These are phyloP conservation scores for Leavenworthia alabamica DNA, from an alignment of 345 rosid species.

Conservation along the genomic window DNA sequence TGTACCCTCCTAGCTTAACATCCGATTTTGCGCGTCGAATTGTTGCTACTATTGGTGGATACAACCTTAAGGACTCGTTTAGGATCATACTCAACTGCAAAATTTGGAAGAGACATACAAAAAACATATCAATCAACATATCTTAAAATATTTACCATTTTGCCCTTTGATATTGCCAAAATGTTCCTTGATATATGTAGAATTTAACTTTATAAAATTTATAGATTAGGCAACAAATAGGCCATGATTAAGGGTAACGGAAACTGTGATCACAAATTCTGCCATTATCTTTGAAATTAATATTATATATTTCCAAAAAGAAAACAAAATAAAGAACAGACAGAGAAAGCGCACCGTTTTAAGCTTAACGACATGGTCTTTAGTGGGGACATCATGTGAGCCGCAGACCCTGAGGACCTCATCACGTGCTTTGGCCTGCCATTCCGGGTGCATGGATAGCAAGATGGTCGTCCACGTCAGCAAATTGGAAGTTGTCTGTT, in stretches of 20 bases:
- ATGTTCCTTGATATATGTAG: neutral
- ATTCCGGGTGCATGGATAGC: conserved; percentile 71
- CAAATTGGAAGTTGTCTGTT: conserved; percentile 76
- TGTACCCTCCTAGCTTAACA: conserved; percentile 66
- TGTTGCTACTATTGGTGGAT: conserved; percentile 69
- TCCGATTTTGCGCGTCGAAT: conserved; percentile 57
- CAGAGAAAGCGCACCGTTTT: conserved; percentile 48
- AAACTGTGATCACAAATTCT: neutral
- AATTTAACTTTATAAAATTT: neutral
- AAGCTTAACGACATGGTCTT: conserved; percentile 65
- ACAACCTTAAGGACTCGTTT: conserved; percentile 58
- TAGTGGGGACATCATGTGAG: conserved; percentile 66
- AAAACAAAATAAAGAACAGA: neutral
- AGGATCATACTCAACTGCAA: conserved; percentile 61
- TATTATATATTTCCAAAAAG: neutral
- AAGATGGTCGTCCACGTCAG: conserved; percentile 81
- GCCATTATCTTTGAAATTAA: neutral
- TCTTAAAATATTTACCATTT: neutral
- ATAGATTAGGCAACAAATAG: conserved; percentile 18
- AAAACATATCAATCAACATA: too few relatives aligned
- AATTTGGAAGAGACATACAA: neutral
- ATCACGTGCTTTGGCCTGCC: conserved; percentile 86
- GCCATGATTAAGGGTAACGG: conserved; percentile 15
- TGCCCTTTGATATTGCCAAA: conserved; percentile 1
- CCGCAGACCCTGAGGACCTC: conserved; percentile 73